Percentiles rank a stretch among this genome's conserved stretches.
Evolutionary conservation across 305 asterid genomes (phyloP).

Genomic region (Fraxinus angustifolia): DNA sequence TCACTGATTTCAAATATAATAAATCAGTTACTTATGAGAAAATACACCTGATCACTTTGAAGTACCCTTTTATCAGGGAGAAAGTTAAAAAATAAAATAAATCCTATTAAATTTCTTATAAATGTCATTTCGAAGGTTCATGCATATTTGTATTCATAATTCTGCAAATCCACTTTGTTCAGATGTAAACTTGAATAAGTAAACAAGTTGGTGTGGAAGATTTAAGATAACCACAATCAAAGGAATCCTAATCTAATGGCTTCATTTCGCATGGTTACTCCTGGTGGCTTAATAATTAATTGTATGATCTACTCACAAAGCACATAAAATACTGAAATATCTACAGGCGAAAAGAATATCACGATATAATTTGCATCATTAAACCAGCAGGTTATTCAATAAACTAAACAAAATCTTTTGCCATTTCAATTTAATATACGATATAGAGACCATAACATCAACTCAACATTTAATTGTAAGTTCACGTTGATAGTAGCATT

Average conservation of each 20-base stretch:
- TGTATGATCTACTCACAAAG: not conserved
- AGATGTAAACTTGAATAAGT: not conserved
- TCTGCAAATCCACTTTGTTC: not conserved
- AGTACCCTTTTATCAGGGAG: not conserved
- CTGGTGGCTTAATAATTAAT: not conserved
- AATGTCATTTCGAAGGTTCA: not conserved
- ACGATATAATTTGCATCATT: conserved; percentile 2
- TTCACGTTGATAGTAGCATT: conserved; percentile 23
- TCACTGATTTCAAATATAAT: not conserved
- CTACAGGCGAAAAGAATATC: not conserved
- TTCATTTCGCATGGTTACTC: not conserved
- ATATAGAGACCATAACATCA: conserved; percentile 1
- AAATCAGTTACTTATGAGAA: not conserved
- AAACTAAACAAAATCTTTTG: not conserved
- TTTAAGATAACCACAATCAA: not conserved
- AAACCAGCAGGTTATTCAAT: conserved; percentile 10
- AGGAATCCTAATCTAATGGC: not conserved
- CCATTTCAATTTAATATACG: not conserved
- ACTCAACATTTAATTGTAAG: conserved; percentile 16
- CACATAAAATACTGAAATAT: not conserved
- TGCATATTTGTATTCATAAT: not conserved
- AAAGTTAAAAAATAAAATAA: too few relatives aligned
- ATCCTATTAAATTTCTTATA: not conserved
- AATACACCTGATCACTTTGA: not conserved
- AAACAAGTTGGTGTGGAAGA: not conserved